These are phyloP conservation scores for Talaromyces amestolkiae DNA, from an alignment of 2,329 filamentous ascomycete species.

Conservation along the genomic window DNA sequence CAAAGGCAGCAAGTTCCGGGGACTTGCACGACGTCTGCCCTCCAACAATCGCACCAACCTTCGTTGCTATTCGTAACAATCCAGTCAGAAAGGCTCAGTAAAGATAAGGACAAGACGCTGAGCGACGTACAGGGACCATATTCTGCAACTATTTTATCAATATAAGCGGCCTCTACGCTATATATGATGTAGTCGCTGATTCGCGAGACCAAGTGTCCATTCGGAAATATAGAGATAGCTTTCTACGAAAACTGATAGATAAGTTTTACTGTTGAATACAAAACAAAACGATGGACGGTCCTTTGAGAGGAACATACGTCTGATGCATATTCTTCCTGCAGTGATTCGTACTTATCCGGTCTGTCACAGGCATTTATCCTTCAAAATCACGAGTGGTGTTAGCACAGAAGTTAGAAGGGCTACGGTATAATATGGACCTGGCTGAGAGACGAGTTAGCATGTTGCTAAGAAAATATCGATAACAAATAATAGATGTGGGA, in stretches of 20 bases:
- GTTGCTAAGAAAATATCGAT: neutral
- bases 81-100: neutral
- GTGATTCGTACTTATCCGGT: constrained; percentile 78
- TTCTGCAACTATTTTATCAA: constrained; percentile 79
- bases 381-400: constrained; percentile 24
- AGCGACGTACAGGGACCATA: constrained; percentile 82
- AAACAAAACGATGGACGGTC: constrained; percentile 22
- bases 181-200: constrained; percentile 99
- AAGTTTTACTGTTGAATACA: constrained; percentile 33
- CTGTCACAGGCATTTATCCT: constrained; percentile 95
- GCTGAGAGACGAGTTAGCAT: constrained; percentile 19
- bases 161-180: constrained; percentile 90
- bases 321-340: constrained; percentile 78
- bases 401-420: constrained; percentile 6
- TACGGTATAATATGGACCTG: constrained; percentile 23
- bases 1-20: constrained; percentile 91
- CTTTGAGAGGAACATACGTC: constrained; percentile 65
- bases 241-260: constrained; percentile 57
- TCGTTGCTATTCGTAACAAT: constrained; percentile 67
- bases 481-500: constrained; percentile 1
- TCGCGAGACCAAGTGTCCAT: constrained; percentile 93
- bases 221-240: constrained; percentile 81
- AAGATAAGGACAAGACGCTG: neutral
- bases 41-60: constrained; percentile 90
- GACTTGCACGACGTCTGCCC: constrained; percentile 98